phyloP scores from a whole-genome alignment of 2,329 filamentous ascomycete genomes.

The Parascedosporium putredinis region DNA sequence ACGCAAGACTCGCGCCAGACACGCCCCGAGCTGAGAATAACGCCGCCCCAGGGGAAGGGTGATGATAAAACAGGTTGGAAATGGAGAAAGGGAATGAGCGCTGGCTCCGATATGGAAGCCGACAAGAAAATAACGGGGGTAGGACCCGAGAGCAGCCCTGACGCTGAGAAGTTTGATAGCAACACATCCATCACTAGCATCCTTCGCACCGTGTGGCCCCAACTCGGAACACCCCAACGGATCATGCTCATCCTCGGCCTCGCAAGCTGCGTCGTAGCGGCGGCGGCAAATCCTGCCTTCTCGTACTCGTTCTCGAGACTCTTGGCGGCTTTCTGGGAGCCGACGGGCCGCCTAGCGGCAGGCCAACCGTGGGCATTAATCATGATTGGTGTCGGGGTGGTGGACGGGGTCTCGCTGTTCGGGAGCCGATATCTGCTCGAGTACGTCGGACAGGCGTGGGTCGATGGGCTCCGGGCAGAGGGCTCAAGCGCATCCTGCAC shows the following conservation, averaged over 20 bases:
- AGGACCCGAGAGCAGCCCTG: too few species aligned
- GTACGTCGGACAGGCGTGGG: slow-evolving; percentile 62
- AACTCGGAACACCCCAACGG: slow-evolving; percentile 40
- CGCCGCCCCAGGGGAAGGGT: neutral
- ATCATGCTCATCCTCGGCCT: slow-evolving; percentile 49
- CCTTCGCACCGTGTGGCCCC: slow-evolving; percentile 60
- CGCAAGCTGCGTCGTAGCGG: slow-evolving; percentile 51
- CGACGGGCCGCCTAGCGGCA: slow-evolving; percentile 29
- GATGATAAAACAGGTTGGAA: neutral
- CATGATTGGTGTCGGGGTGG: slow-evolving; percentile 56
- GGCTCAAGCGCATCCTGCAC: slow-evolving; percentile 57
- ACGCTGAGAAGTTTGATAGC: neutral
- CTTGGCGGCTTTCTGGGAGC: slow-evolving; percentile 56
- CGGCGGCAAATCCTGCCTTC: slow-evolving; percentile 62
- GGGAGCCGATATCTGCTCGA: slow-evolving; percentile 63
- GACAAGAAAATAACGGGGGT: too few species aligned
- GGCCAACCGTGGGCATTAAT: slow-evolving; percentile 58
- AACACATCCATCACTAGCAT: slow-evolving; percentile 26
- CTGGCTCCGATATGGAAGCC: too few species aligned
- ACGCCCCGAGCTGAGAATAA: neutral
- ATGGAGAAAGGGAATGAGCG: too few species aligned
- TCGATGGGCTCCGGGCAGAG: slow-evolving; percentile 59
- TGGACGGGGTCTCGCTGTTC: slow-evolving; percentile 57
- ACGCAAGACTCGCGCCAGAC: slow-evolving; percentile 24
- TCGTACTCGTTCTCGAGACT: slow-evolving; percentile 66